Percentiles rank a stretch among this genome's conserved stretches.
These are phyloP conservation scores for Aureobasidium sp. DNA, from an alignment of 2,329 filamentous ascomycete genomes.

Conservation along the genomic window DNA sequence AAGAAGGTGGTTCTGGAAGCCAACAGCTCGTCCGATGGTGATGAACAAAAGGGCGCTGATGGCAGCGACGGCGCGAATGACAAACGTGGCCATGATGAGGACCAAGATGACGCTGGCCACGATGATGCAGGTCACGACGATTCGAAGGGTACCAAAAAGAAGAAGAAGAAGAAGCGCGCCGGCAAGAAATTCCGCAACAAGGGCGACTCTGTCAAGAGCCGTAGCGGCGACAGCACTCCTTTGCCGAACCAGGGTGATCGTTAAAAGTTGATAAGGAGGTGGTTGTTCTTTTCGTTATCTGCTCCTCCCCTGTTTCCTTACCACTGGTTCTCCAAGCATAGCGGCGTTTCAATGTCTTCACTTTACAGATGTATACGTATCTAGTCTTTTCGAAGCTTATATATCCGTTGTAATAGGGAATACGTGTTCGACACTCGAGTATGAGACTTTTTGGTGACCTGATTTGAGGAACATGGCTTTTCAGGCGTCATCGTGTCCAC, in stretches of 20 bases:
- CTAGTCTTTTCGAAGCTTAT: not conserved
- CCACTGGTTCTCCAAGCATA: not conserved
- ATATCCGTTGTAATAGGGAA: slow-evolving; percentile 6
- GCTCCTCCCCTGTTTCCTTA: not conserved
- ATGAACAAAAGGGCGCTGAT: slow-evolving; percentile 28
- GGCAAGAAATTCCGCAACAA: slow-evolving; percentile 20
- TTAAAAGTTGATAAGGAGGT: not conserved
- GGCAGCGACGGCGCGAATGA: slow-evolving; percentile 19
- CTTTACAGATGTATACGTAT: slow-evolving; percentile 2
- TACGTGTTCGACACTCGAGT: not conserved
- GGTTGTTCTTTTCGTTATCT: not conserved
- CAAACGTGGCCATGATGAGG: slow-evolving; percentile 7
- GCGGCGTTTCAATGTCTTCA: not conserved
- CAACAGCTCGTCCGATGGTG: slow-evolving; percentile 49
- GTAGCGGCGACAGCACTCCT: slow-evolving; percentile 17
- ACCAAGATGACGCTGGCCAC: slow-evolving; percentile 13
- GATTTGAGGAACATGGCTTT: not conserved
- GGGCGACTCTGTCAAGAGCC: slow-evolving; percentile 15
- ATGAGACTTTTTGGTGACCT: not conserved
- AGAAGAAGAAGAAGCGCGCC: slow-evolving; percentile 21
- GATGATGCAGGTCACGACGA: slow-evolving; percentile 14
- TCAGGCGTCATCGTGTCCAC: too few relatives aligned
- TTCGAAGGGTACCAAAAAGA: slow-evolving; percentile 17
- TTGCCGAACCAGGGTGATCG: slow-evolving; percentile 22
- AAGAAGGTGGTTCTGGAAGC: slow-evolving; percentile 70